Conservation (phyloP, 345 rosid genomes). For the Erysimum cheiranthoides region DNA sequence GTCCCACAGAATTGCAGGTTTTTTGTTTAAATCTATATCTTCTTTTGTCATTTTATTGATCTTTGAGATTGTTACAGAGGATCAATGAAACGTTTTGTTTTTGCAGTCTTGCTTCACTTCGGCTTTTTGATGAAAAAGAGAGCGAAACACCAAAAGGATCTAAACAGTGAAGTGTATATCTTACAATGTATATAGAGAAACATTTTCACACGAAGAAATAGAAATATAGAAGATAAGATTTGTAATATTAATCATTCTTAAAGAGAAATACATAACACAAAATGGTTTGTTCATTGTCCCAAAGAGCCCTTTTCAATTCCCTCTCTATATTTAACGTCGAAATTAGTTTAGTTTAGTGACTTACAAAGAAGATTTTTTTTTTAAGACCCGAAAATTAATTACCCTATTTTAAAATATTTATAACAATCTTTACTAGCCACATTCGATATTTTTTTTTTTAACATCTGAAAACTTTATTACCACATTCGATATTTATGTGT, state of each 20-base stretch:
- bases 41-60: neutral
- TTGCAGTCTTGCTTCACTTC: slow-evolving; percentile 60
- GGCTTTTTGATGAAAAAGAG: slow-evolving; percentile 30
- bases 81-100: neutral
- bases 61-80: slow-evolving; percentile 6
- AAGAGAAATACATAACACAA: neutral
- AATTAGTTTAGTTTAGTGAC: neutral
- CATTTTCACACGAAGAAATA: slow-evolving; percentile 11
- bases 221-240: slow-evolving; percentile 10
- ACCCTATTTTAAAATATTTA: neutral
- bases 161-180: slow-evolving; percentile 36
- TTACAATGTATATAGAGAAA: slow-evolving; percentile 31
- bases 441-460: neutral
- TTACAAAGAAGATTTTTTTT: neutral
- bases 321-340: neutral
- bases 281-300: neutral
- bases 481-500: too few species aligned
- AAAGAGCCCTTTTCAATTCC: neutral
- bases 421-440: neutral
- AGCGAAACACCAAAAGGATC: slow-evolving; percentile 31
- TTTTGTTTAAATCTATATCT: neutral
- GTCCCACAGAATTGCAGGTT: slow-evolving; percentile 93
- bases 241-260: slow-evolving; percentile 20
- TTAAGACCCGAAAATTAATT: too few species aligned
- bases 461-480: too few species aligned